These are phyloP conservation scores for Lentinus tigrinus DNA, from an alignment of 768 basidiomycete species.

Conservation along the genomic window DNA sequence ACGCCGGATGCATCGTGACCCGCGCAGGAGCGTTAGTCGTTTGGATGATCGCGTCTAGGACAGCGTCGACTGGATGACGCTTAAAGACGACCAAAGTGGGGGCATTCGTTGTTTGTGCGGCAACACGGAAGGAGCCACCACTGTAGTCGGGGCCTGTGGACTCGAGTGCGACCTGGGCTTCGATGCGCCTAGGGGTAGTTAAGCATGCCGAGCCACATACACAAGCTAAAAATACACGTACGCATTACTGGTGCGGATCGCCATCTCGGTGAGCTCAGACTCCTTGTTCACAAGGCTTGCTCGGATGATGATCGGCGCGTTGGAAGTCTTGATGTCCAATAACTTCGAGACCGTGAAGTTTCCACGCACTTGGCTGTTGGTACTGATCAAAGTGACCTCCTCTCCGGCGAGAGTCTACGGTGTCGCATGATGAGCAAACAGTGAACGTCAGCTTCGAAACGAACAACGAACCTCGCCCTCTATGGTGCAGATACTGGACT, in stretches of 20 bases:
- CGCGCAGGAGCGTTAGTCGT: conserved; percentile 36
- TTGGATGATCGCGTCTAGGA: conserved; percentile 27
- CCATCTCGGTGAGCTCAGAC: conserved; percentile 29
- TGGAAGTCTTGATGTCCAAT: conserved; percentile 33
- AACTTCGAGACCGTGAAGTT: neutral
- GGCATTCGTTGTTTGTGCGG: conserved; percentile 36
- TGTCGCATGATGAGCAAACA: neutral
- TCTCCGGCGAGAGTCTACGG: neutral
- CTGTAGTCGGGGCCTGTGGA: conserved; percentile 6
- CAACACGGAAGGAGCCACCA: conserved; percentile 34
- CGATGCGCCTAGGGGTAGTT: conserved; percentile 14
- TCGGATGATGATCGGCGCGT: conserved; percentile 34
- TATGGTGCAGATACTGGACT: neutral
- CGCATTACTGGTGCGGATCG: conserved; percentile 43
- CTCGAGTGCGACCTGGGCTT: conserved; percentile 17
- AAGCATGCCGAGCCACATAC: neutral
- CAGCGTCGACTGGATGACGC: conserved; percentile 35
- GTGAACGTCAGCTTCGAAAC: too few relatives aligned
- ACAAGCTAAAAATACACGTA: conserved; percentile 23
- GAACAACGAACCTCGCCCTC: conserved; percentile 5
- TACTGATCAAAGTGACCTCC: neutral
- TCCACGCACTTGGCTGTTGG: neutral
- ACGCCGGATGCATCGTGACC: conserved; percentile 35
- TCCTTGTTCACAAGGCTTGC: conserved; percentile 37
- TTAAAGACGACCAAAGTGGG: conserved; percentile 30